phyloP scores from a whole-genome alignment of 2,329 filamentous ascomycete genomes.

The Xylaria hypoxylon region DNA sequence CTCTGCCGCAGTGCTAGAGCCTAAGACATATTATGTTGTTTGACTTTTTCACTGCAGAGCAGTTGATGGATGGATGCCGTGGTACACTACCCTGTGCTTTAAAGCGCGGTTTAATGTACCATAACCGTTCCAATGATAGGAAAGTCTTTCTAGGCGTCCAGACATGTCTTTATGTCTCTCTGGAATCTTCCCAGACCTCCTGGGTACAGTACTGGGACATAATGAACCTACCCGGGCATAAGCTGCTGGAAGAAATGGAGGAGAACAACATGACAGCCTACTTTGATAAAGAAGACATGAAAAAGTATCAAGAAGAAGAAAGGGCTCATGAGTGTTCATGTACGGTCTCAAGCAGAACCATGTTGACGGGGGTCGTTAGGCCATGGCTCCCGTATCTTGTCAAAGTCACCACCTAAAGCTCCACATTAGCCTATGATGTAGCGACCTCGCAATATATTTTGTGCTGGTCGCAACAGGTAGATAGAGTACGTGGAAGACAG shows the following conservation, averaged over 20 bases:
- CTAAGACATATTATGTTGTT: constrained; percentile 5
- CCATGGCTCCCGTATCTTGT: no score
- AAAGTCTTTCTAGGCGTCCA: neutral
- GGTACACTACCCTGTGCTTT: neutral
- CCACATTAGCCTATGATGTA: no score
- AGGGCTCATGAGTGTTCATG: no score
- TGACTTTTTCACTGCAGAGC: neutral
- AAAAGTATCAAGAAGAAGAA: neutral
- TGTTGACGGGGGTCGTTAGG: no score
- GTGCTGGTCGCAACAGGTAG: no score
- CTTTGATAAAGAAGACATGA: neutral
- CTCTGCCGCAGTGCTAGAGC: neutral
- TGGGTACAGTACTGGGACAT: no score
- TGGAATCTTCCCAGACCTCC: no score
- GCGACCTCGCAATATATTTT: no score
- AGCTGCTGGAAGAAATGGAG: neutral
- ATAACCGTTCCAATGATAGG: neutral
- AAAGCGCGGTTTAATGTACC: neutral
- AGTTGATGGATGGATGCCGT: neutral
- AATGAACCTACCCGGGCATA: neutral
- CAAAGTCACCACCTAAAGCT: no score
- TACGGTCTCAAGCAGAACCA: no score
- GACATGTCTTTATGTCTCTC: neutral
- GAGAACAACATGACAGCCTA: neutral
- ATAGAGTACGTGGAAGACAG: no score